Conservation (phyloP, 768 basidiomycete species). For the Russula ochroleuca region DNA sequence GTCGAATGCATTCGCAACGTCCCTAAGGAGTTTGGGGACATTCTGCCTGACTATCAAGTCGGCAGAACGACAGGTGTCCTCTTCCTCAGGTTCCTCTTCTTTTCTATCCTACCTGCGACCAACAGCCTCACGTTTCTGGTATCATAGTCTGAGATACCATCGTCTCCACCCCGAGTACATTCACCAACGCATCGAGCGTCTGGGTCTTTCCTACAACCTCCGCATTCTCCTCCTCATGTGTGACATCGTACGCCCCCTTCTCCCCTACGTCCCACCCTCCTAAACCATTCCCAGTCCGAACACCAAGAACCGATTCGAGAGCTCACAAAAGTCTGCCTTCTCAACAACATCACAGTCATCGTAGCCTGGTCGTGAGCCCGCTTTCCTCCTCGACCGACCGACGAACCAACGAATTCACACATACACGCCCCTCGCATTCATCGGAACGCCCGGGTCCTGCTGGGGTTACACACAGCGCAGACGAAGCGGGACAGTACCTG, state of each 20-base stretch:
- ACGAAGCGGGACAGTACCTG: slow-evolving; percentile 92
- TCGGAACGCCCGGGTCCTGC: background rate
- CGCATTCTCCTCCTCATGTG: slow-evolving; percentile 85
- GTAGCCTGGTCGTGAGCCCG: slow-evolving; percentile 80
- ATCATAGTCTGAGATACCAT: slow-evolving; percentile 79
- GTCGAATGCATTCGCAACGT: slow-evolving; percentile 83
- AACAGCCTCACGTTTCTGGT: background rate
- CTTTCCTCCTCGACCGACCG: background rate
- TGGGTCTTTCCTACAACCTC: slow-evolving; percentile 76
- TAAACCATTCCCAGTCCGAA: slow-evolving; percentile 59
- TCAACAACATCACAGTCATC: slow-evolving; percentile 90
- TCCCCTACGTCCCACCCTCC: background rate
- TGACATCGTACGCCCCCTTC: slow-evolving; percentile 68
- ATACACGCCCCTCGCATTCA: background rate
- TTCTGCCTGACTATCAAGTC: slow-evolving; percentile 91
- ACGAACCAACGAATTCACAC: background rate
- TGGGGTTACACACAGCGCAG: slow-evolving; percentile 50
- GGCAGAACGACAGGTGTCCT: slow-evolving; percentile 90
- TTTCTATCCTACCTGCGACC: too few species aligned
- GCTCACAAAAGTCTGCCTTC: slow-evolving; percentile 86
- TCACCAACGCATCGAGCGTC: slow-evolving; percentile 81
- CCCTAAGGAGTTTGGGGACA: slow-evolving; percentile 91
- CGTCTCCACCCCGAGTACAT: slow-evolving; percentile 98
- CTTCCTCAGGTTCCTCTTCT: slow-evolving; percentile 67
- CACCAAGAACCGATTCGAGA: slow-evolving; percentile 90